phyloP scores from a whole-genome alignment of 768 basidiomycete genomes.

The Tricholoma flavovirens region DNA sequence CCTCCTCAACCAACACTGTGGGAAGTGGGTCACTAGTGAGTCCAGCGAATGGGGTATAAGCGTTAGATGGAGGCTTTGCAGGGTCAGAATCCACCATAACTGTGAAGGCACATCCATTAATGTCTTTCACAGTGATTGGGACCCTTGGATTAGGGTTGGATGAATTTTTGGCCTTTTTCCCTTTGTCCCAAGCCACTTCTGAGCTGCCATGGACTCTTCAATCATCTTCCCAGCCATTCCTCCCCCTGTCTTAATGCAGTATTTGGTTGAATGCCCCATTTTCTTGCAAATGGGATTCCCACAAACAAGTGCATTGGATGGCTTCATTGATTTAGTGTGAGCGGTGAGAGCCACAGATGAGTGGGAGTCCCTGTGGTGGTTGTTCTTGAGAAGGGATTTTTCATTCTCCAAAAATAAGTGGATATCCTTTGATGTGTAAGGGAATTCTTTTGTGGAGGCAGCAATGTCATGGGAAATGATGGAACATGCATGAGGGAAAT shows the following conservation, averaged over 20 bases:
- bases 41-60: too few species aligned
- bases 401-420: not conserved
- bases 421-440: slow-evolving; percentile 8
- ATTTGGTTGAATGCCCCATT: slow-evolving; percentile 13
- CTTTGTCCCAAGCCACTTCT: slow-evolving; percentile 2
- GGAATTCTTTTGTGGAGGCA: not conserved
- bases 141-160: not conserved
- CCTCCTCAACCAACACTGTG: too few species aligned
- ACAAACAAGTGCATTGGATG: not conserved
- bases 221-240: slow-evolving; percentile 24
- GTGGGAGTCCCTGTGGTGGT: not conserved
- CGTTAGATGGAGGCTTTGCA: too few species aligned
- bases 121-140: not conserved
- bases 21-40: too few species aligned
- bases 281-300: slow-evolving; percentile 9
- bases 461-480: slow-evolving; percentile 9
- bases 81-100: not conserved
- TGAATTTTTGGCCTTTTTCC: not conserved
- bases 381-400: not conserved
- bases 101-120: slow-evolving; percentile 1
- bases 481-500: slow-evolving; percentile 4
- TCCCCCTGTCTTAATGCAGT: slow-evolving; percentile 17
- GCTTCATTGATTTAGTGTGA: not conserved
- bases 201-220: slow-evolving; percentile 6
- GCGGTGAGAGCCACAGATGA: slow-evolving; percentile 2